Base-by-base conservation (phyloP, 768 basidiomycete genomes). In the Russula sp. region DNA sequence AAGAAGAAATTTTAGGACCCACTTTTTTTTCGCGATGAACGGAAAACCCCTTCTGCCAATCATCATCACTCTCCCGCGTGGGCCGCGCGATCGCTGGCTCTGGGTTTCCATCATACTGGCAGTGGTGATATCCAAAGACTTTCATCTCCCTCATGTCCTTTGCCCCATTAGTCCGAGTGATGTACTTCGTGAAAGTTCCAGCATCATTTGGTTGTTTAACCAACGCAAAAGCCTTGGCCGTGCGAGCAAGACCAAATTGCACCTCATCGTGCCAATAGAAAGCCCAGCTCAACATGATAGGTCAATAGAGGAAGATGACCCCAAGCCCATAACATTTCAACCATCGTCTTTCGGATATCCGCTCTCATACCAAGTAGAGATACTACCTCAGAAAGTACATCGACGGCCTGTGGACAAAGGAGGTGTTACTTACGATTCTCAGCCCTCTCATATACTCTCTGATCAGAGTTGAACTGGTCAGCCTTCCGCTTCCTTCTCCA, bases 1-100 rank as follows among this genome's bases (percentile, higher is more conserved):
- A 38, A 61, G 29, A 35, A 22, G 43, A 36, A 11, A 13, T 46
- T 10, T 43, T 35, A 39, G 25, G 9, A 70, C 82, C 65, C 64
- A 87, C 87, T 81, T 86, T 64, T 73, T 77, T 67, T 84, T 85
- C 61, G 81, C 66, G 64, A 61, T 86, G 72, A 65, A 85, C 84
- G 3, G 65, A 70, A 70, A 82, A 79, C 58, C 71, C 60, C 53
- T 73, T 73, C 22, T 65, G 13, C 55, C 9, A 18, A 22, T 20
- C 11, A 16, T 11, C 34, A 43, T 8, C 50, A 10, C 29, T 36
- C 60, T 41, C 34, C 49, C 35, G 51, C 49, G 43, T 41, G 16
- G 48, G 48, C 42, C 11, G 43, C 42, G 57, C 13, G 38, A 38
- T 42, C 54, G 13, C 18, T 35, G n/a, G 18, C 11, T 55, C 50